Percentiles rank a stretch among this genome's conserved stretches.
Conservation (phyloP, 768 basidiomycete species). For the Mycena olivaceomarginata region DNA sequence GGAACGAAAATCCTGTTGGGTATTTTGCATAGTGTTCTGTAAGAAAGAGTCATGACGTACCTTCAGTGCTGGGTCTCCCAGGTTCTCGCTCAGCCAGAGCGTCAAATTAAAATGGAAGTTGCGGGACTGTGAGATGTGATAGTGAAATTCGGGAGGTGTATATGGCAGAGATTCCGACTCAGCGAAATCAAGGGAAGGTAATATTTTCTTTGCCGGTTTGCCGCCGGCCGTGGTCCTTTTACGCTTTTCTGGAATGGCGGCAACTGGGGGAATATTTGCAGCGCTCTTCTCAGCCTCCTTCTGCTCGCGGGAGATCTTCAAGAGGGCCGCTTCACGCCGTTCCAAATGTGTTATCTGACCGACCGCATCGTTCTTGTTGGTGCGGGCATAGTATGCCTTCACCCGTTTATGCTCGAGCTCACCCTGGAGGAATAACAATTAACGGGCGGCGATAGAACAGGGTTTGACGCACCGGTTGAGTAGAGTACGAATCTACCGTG, state of each 20-base stretch:
- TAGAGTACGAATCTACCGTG: neutral
- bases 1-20: constrained; percentile 47
- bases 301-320: constrained; percentile 5
- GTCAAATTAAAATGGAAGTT: constrained; percentile 21
- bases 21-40: neutral
- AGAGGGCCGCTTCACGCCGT: neutral
- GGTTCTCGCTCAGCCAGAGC: constrained; percentile 10
- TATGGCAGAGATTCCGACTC: too few species aligned
- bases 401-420: neutral
- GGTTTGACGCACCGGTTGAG: neutral
- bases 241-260: neutral
- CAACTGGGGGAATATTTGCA: too few species aligned
- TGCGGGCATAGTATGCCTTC: constrained; percentile 6
- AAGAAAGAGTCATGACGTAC: constrained; percentile 41
- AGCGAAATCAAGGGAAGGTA: too few species aligned
- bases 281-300: neutral
- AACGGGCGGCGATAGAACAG: too few species aligned
- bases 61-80: constrained; percentile 52
- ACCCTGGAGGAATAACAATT: neutral
- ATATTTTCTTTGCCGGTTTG: too few species aligned
- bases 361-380: constrained; percentile 22
- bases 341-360: constrained; percentile 14
- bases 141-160: too few species aligned
- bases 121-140: neutral
- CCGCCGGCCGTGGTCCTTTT: too few species aligned